Conservation (phyloP, 495 filamentous ascomycete genomes). For the Xylaria intraflava region DNA sequence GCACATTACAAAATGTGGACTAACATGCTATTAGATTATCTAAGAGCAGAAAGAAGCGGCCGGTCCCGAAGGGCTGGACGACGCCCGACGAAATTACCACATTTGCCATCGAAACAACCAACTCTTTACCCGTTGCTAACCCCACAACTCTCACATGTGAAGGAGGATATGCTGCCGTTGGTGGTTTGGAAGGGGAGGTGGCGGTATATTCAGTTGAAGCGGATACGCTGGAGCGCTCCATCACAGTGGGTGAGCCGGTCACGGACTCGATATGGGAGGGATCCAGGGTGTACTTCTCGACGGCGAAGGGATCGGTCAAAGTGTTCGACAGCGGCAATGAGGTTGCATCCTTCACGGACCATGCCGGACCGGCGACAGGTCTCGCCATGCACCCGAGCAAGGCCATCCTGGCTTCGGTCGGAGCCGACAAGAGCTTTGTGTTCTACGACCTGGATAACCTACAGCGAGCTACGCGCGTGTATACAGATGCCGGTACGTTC, state of each 20-base stretch:
- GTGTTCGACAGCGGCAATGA: constrained; percentile 65
- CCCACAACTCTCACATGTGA: constrained; percentile 62
- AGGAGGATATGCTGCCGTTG: constrained; percentile 68
- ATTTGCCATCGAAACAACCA: constrained; percentile 57
- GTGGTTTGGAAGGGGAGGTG: constrained; percentile 68
- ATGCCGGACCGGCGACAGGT: constrained; percentile 73
- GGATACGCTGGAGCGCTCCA: constrained; percentile 58
- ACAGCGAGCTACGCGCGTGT: constrained; percentile 65
- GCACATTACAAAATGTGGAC: not conserved
- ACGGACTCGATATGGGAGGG: constrained; percentile 78
- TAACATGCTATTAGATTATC: constrained; percentile 54
- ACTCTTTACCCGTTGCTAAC: constrained; percentile 55
- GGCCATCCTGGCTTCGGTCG: constrained; percentile 79
- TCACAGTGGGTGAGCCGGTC: constrained; percentile 61
- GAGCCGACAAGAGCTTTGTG: constrained; percentile 87
- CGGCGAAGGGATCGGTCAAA: constrained; percentile 68
- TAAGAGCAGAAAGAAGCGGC: constrained; percentile 77
- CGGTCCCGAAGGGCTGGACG: constrained; percentile 78
- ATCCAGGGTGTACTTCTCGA: constrained; percentile 60
- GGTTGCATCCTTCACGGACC: constrained; percentile 59
- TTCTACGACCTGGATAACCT: constrained; percentile 73
- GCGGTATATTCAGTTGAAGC: constrained; percentile 73
- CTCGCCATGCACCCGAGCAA: constrained; percentile 78
- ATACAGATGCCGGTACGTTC: constrained; percentile 70
- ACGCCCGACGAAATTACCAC: constrained; percentile 63